phyloP scores from a whole-genome alignment of 768 basidiomycete genomes.

The Holtermanniella nyarrowii region DNA sequence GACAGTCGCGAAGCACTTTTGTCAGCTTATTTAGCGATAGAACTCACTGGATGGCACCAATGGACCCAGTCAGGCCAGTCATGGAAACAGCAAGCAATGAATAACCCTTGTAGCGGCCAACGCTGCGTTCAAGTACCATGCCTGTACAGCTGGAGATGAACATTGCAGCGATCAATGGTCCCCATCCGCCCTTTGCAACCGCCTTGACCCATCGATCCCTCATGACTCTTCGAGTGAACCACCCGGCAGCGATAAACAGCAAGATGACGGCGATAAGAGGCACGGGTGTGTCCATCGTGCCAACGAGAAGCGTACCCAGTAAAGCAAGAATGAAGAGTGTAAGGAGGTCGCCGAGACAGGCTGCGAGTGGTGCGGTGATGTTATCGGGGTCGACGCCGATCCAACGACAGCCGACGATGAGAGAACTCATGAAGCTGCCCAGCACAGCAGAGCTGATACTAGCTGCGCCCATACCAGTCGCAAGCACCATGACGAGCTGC shows the following conservation, averaged over 20 bases:
- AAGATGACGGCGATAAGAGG: conserved; percentile 43
- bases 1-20: conserved; percentile 71
- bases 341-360: conserved; percentile 83
- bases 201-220: conserved; percentile 61
- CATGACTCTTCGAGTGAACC: conserved; percentile 33
- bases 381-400: conserved; percentile 87
- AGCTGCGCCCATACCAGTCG: conserved; percentile 61
- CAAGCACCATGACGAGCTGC: conserved; percentile 42
- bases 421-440: conserved; percentile 82
- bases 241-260: conserved; percentile 42
- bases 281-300: conserved; percentile 54
- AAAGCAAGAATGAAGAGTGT: conserved; percentile 73
- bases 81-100: conserved; percentile 79
- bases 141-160: conserved; percentile 70
- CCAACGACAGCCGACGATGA: conserved; percentile 67
- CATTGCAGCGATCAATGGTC: conserved; percentile 51
- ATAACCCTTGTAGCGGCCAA: conserved; percentile 75
- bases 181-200: conserved; percentile 76
- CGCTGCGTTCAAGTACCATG: conserved; percentile 81
- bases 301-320: conserved; percentile 53
- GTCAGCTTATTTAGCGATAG: background rate
- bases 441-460: conserved; percentile 65
- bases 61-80: conserved; percentile 76
- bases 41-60: conserved; percentile 61
- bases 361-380: conserved; percentile 86